Conservation (phyloP, 1,139 yeast species). For the Lodderomyces orthopsilosis region DNA sequence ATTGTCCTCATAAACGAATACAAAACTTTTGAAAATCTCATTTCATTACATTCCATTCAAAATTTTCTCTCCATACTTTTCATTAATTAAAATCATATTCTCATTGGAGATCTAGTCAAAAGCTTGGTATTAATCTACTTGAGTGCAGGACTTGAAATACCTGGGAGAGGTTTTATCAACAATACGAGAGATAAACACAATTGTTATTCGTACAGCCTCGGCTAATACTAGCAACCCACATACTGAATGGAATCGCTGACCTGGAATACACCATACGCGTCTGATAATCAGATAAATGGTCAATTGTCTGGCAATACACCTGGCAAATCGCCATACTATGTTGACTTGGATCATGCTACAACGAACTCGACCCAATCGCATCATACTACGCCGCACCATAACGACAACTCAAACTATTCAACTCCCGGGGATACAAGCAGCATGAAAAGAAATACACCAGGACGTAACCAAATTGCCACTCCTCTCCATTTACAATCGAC, state of each 20-base stretch:
- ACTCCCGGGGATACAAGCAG: constrained; percentile 6
- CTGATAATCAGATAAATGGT: constrained; percentile 14
- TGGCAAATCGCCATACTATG: constrained; percentile 13
- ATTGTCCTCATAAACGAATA: too few species aligned
- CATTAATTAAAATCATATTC: too few species aligned
- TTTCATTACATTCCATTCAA: not conserved
- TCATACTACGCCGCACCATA: not conserved
- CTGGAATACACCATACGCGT: constrained; percentile 19
- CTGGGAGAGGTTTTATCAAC: too few species aligned
- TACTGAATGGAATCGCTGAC: constrained; percentile 17
- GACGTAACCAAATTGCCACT: not conserved
- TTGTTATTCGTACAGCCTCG: too few species aligned
- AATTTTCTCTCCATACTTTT: not conserved
- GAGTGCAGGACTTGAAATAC: too few species aligned
- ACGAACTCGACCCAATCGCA: constrained; percentile 8
- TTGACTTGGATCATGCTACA: constrained; percentile 6
- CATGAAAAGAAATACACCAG: not conserved
- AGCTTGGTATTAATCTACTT: too few species aligned
- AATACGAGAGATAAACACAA: too few species aligned
- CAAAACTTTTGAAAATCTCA: not conserved
- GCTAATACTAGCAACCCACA: too few species aligned
- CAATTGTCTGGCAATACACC: constrained; percentile 14
- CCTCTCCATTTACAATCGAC: constrained; percentile 4
- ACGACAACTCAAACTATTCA: constrained; percentile 10
- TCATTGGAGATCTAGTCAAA: too few species aligned